Conservation (phyloP, 371 early-diverging fungal genomes). For the Mortierella sp. region DNA sequence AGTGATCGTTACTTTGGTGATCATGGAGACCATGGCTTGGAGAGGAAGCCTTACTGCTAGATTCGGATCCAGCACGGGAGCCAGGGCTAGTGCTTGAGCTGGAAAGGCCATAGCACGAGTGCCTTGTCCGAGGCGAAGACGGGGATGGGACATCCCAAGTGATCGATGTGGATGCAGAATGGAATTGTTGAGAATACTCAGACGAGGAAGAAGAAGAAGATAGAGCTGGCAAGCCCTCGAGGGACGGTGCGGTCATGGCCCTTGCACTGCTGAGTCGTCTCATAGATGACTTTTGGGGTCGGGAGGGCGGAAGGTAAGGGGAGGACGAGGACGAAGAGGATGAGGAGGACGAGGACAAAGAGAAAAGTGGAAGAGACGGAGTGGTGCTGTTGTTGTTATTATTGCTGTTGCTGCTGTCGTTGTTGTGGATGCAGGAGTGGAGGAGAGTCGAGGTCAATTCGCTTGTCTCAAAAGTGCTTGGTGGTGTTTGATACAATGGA, state of each 20-base stretch:
- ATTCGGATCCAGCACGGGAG: too few relatives aligned
- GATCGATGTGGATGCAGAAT: conserved; percentile 28
- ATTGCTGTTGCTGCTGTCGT: not conserved
- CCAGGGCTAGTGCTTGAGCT: conserved; percentile 3
- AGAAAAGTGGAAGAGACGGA: conserved; percentile 14
- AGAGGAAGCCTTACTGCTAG: too few relatives aligned
- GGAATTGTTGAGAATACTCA: conserved; percentile 11
- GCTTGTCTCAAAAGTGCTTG: too few relatives aligned
- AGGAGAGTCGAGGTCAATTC: too few relatives aligned
- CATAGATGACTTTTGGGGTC: too few relatives aligned
- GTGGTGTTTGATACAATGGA: too few relatives aligned
- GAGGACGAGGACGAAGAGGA: conserved; percentile 1
- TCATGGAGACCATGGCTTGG: too few relatives aligned
- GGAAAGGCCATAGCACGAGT: not conserved
- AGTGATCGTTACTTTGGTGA: too few relatives aligned
- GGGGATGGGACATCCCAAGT: conserved; percentile 28
- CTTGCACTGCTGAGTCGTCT: too few relatives aligned
- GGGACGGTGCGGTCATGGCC: not conserved
- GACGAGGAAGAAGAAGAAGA: not conserved
- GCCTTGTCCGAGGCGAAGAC: conserved; percentile 2
- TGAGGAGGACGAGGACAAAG: not conserved
- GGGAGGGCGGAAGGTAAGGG: not conserved
- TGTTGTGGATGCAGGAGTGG: not conserved
- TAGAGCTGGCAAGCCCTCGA: not conserved
- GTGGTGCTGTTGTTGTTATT: conserved; percentile 1